phyloP scores from a whole-genome alignment of 2,329 filamentous ascomycete species.

The Teratosphaeria zuluensis region DNA sequence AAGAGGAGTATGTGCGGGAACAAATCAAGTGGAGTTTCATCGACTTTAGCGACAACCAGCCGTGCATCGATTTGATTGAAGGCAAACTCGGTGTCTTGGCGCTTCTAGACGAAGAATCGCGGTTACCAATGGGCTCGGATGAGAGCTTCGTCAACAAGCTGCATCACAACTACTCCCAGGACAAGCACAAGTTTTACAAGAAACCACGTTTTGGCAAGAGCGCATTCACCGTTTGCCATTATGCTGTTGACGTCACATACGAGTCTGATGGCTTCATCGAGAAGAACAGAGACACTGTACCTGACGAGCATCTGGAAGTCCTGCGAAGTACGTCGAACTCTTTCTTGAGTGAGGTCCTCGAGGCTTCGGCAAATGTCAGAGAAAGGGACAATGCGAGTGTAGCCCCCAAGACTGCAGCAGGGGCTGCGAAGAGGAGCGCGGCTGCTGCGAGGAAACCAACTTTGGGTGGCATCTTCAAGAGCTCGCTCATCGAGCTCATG shows the following conservation, averaged over 20 bases:
- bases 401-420: conserved; percentile 58
- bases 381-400: conserved; percentile 67
- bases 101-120: conserved; percentile 89
- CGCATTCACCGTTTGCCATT: conserved; percentile 95
- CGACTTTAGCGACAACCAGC: conserved; percentile 98
- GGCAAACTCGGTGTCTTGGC: conserved; percentile 90
- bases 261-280: conserved; percentile 99
- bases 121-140: conserved; percentile 92
- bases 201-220: conserved; percentile 97
- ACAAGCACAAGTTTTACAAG: conserved; percentile 97
- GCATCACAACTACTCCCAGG: conserved; percentile 80
- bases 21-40: conserved; percentile 99
- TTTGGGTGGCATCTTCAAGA: conserved; percentile 96
- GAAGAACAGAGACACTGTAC: conserved; percentile 97
- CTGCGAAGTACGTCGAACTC: conserved; percentile 72
- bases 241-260: conserved; percentile 95
- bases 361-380: conserved; percentile 73
- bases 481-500: conserved; percentile 96
- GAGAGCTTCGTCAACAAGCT: conserved; percentile 95
- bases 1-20: conserved; percentile 93
- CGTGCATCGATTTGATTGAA: conserved; percentile 96
- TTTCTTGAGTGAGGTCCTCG: conserved; percentile 76
- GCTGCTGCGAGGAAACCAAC: conserved; percentile 95
- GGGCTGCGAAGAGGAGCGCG: conserved; percentile 72
- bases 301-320: conserved; percentile 95